Evolutionary conservation across 179 eudicot genomes (phyloP), one percentile per base, ranked within the genome.

Genomic region (Spinacia oleracea): DNA sequence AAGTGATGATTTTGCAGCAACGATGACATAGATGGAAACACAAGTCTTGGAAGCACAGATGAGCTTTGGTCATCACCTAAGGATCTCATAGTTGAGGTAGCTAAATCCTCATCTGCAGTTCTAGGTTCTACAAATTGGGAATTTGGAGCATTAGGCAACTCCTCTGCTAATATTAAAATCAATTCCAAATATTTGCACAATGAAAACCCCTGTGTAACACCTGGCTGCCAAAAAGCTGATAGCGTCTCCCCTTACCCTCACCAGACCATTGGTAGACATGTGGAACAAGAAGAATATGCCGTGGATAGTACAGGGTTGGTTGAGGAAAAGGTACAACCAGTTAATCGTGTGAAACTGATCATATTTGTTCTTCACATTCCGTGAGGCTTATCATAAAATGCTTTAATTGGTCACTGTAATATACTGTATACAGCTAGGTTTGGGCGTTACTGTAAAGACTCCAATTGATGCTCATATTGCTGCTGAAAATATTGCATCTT

Each of bases 1-100:
- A 90, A 88, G 92, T 89, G 90, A 82, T 80, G 77, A 85, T 87
- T 87, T 90, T 90, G 88, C 97, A 93, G 95, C 81, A 87, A 88
- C 67, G 87, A 83, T 63, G 92, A 89, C 68, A 74, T 88, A 74
- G 90, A 86, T 84, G 95, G 90, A 72, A 86, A 78, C 74, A 48
- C 83, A 76, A 85, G 88, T 80, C 90, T 87, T 82, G 88, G 87
- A 32, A 83, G 85, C 81, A 60, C 86, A 60, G 86, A 92, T 79
- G 89, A 83, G 84, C 79, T 87, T 38, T 92, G 98, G 98, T 77
- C 89, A 31, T 83, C 95, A 72, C 86, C 91, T 72, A 87, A 88
- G 83, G 89, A 88, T 81, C 81, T 87, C 48, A 67, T 81, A 21
- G 78, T 81, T 51, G 87, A 79, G 78, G 83, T 81, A 32, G 82